phyloP scores from a whole-genome alignment of 2,329 filamentous ascomycete genomes.

The Emergomyces pasteurianus region DNA sequence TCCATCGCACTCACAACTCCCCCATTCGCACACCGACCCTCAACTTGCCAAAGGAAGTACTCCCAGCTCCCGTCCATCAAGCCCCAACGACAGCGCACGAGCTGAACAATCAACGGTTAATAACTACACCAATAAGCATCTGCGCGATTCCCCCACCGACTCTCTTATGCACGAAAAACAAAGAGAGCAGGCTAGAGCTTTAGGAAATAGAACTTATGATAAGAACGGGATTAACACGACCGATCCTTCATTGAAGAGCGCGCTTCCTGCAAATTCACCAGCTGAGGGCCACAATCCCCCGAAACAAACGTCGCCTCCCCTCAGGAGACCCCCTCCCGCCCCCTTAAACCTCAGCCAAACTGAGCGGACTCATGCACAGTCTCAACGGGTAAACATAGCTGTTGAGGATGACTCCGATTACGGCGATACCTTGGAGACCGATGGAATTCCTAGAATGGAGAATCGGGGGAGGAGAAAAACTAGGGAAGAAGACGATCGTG shows the following conservation, averaged over 20 bases:
- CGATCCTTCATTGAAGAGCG: not conserved
- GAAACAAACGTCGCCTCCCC: conserved; percentile 45
- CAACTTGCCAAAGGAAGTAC: not conserved
- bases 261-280: not conserved
- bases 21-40: not conserved
- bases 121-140: not conserved
- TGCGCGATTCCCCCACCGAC: not conserved
- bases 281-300: not conserved
- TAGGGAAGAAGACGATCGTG: conserved; percentile 72
- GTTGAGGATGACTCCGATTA: conserved; percentile 74
- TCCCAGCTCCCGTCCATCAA: not conserved
- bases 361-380: conserved; percentile 31
- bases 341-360: conserved; percentile 58
- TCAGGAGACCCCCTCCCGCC: conserved; percentile 72
- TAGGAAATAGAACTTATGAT: not conserved
- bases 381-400: conserved; percentile 30
- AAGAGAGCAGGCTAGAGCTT: not conserved
- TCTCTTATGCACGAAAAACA: not conserved
- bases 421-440: conserved; percentile 61
- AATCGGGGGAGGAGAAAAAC: conserved; percentile 69
- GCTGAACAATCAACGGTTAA: not conserved
- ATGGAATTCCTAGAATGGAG: conserved; percentile 44
- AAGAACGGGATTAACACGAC: not conserved
- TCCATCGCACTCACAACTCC: not conserved
- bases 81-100: not conserved